Conservation (phyloP, 1,284 basidiomycete species). For the Ganoderma lucidum region DNA sequence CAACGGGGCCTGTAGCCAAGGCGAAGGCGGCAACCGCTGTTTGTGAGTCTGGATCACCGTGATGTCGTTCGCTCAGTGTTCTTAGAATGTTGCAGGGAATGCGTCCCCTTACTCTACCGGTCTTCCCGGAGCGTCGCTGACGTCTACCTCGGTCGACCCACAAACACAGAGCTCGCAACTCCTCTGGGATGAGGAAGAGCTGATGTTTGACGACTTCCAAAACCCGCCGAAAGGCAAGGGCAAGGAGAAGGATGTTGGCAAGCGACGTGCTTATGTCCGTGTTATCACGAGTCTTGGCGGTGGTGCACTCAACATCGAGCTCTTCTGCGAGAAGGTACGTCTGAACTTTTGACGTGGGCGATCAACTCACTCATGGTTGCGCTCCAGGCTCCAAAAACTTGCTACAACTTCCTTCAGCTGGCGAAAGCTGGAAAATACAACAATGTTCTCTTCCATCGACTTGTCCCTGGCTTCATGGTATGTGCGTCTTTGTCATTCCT, state of each 20-base stretch:
- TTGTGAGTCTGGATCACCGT: conserved; percentile 54
- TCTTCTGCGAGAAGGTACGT: conserved; percentile 87
- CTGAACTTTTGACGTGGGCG: not conserved
- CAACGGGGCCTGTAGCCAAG: conserved; percentile 50
- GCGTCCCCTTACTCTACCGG: conserved; percentile 91
- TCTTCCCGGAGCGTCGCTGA: conserved; percentile 91
- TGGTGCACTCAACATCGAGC: conserved; percentile 87
- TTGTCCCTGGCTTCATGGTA: conserved; percentile 98
- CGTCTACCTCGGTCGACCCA: conserved; percentile 90
- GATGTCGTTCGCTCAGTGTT: not conserved
- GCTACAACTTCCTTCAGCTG: conserved; percentile 97
- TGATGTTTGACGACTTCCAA: conserved; percentile 92
- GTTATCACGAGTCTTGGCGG: conserved; percentile 91
- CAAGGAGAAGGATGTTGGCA: conserved; percentile 92
- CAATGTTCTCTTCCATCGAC: conserved; percentile 88
- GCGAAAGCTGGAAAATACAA: conserved; percentile 92
- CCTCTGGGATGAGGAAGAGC: conserved; percentile 93
- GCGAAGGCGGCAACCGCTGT: conserved; percentile 62
- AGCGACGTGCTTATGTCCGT: conserved; percentile 89
- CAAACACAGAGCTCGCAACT: conserved; percentile 81
- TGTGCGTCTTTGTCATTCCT: conserved; percentile 26
- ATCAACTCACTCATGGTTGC: not conserved
- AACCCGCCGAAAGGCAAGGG: conserved; percentile 81
- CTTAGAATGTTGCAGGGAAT: conserved; percentile 68
- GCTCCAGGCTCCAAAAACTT: conserved; percentile 90